Evolutionary conservation across 768 basidiomycete species (phyloP), one percentile per base, ranked within the genome.

Genomic region (Hemileccinum impolitum): DNA sequence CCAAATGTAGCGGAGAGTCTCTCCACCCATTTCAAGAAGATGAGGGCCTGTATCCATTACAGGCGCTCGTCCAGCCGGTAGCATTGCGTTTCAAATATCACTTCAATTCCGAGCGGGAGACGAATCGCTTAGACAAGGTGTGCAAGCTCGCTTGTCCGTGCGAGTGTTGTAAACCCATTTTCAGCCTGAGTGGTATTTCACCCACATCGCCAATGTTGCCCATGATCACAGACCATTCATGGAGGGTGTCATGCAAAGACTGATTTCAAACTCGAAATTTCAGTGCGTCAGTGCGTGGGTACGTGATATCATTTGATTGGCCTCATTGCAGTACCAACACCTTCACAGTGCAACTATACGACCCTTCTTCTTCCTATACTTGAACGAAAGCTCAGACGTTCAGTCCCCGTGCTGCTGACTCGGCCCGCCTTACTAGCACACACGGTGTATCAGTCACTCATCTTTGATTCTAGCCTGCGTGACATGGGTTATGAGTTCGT

Each of bases 161-260:
- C 18, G 37, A 43, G 34, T 21, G 7, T 6, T 35, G 5, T 46
- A 30, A 26, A 44, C 30, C 19, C 35, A 23, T 54, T 46, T 41
- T 19, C 60, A 95, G 92, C 95, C 96, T 1, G 96, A 98, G 66
- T 98, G 94, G 91, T 97, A 91, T 60, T 90, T 98, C 63, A 86
- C 92, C 3, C 90, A 97, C 64, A 74, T 98, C 19, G 75, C 90
- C 41, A 94, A 98, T 62, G 80, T 87, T 50, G 78, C 82, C 12
- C 90, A 93, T 57, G 90, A 95, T 48, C 94, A 97, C 52, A 76
- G 80, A 21, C 67, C 75, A 2, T 94, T 97, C 66, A 82, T 96
- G 77, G 82, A 88, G 42, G 70, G 69, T 9, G 73, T 86, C 38
- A 70, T 95, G 17, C 94, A 95, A 64, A 75, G 70, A 25, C 64